Evolutionary conservation across 805 yeast genomes (phyloP).

Genomic region (Zygosaccharomyces siamensis): DNA sequence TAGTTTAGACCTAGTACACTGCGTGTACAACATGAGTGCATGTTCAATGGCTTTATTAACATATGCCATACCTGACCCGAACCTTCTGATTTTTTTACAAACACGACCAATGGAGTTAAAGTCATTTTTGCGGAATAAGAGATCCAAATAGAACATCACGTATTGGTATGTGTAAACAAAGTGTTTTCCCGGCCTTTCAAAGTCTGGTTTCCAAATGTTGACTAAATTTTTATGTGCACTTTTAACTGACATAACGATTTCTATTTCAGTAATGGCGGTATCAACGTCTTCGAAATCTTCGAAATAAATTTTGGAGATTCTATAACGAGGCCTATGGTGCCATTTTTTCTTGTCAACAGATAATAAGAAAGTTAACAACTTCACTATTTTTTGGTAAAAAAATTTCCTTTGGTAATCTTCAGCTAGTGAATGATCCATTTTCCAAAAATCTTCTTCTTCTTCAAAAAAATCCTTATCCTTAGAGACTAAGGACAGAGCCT

Average conservation of each 20-base stretch:
- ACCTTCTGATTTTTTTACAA: slow-evolving; percentile 69
- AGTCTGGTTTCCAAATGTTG: slow-evolving; percentile 89
- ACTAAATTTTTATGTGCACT: slow-evolving; percentile 66
- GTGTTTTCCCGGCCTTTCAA: slow-evolving; percentile 90
- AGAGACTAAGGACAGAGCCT: slow-evolving; percentile 41
- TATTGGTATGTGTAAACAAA: slow-evolving; percentile 73
- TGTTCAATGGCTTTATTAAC: slow-evolving; percentile 29
- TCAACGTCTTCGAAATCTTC: slow-evolving; percentile 49
- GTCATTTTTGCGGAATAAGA: slow-evolving; percentile 52
- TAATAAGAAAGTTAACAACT: slow-evolving; percentile 44
- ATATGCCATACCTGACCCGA: slow-evolving; percentile 67
- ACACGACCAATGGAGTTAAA: slow-evolving; percentile 54
- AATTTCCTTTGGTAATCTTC: slow-evolving; percentile 19
- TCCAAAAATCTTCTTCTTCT: slow-evolving; percentile 23
- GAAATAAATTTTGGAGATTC: slow-evolving; percentile 58
- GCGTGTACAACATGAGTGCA: slow-evolving; percentile 23
- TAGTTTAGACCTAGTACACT: slow-evolving; percentile 18
- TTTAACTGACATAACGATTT: slow-evolving; percentile 57
- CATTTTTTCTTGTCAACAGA: slow-evolving; percentile 74
- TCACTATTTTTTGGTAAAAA: slow-evolving; percentile 41
- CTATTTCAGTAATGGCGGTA: slow-evolving; percentile 62
- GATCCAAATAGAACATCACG: slow-evolving; percentile 53
- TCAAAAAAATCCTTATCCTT: slow-evolving; percentile 34
- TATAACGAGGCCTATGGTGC: slow-evolving; percentile 82
- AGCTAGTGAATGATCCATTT: slow-evolving; percentile 14